Base-by-base conservation (phyloP, 2,329 filamentous ascomycete genomes). In the Colletotrichum sublineola region DNA sequence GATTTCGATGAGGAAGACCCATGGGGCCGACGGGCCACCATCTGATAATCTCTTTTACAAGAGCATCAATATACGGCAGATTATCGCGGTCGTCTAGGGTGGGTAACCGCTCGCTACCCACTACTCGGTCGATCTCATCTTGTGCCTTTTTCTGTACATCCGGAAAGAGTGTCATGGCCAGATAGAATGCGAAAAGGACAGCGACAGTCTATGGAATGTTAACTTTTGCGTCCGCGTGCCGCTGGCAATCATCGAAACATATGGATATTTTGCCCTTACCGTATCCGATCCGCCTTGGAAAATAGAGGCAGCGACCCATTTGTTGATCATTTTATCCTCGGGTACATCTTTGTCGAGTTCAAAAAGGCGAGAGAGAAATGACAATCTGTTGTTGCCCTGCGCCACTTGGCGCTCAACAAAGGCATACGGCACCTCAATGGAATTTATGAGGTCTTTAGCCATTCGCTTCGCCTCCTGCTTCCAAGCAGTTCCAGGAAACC, bases 1-100 rank as follows among this genome's bases (percentile, higher is more conserved):
- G 75, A 1, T 84, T 81, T 2, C 78, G 75, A 64, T 85, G 82
- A 0, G 81, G 77, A 2, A 86, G 11, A 0, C 48, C 67, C 38
- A 87, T 83, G 57, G 86, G 84, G 15, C 84, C 83, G 0, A 88
- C 84, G 0, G 88, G 86, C 11, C 87, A 82, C 87, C 88, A 90
- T 3, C 88, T 83, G 11, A 89, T 78, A 1, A 85, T 83, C 74
- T 91, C 89, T 71, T 89, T 89, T 33, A 89, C 82, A 15, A 88
- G 82, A 1, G 86, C 86, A 36, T 83, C 82, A 38, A 90, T 77
- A 75, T 90, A 90, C 0, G 87, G 87, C 8, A 91, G 76, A 5
- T 80, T 77, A 0, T 81, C 78, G 38, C 82, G 80, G 75, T 90
- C 88, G 42, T 84, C 82, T 78, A 84, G 86, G 20, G 77, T 78